Conservation (phyloP, 23 red algal genomes). For the Cyanidium caldarium region DNA sequence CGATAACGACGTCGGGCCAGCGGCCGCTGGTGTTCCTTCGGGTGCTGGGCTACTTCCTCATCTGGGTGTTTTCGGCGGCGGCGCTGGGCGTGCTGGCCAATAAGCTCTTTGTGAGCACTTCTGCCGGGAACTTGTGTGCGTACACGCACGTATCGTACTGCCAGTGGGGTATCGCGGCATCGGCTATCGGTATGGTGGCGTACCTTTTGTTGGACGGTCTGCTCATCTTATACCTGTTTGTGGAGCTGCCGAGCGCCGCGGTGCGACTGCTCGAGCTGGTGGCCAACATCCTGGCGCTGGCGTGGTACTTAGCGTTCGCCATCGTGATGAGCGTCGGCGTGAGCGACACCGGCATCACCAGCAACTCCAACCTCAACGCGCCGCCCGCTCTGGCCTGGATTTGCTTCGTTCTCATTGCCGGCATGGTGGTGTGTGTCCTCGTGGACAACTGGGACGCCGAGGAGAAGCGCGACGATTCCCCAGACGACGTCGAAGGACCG, state of each 20-base stretch:
- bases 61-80: neutral
- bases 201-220: neutral
- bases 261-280: neutral
- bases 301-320: neutral
- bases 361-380: neutral
- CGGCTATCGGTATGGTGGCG: neutral
- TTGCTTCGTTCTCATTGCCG: neutral
- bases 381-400: slow-evolving; percentile 1
- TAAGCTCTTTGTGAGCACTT: too few species aligned
- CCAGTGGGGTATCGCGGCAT: slow-evolving; percentile 1
- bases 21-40: neutral
- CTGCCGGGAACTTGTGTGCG: too few species aligned
- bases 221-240: neutral
- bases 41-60: neutral
- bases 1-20: neutral
- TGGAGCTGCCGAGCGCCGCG: neutral
- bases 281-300: neutral
- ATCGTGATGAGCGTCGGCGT: slow-evolving; percentile 4
- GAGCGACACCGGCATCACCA: neutral
- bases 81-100: neutral
- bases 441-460: too few species aligned
- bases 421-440: neutral
- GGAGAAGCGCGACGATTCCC: too few species aligned
- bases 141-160: too few species aligned
- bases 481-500: too few species aligned